Evolutionary conservation across 1,284 basidiomycete genomes (phyloP).

Genomic region (Trichosporon ovoides): DNA sequence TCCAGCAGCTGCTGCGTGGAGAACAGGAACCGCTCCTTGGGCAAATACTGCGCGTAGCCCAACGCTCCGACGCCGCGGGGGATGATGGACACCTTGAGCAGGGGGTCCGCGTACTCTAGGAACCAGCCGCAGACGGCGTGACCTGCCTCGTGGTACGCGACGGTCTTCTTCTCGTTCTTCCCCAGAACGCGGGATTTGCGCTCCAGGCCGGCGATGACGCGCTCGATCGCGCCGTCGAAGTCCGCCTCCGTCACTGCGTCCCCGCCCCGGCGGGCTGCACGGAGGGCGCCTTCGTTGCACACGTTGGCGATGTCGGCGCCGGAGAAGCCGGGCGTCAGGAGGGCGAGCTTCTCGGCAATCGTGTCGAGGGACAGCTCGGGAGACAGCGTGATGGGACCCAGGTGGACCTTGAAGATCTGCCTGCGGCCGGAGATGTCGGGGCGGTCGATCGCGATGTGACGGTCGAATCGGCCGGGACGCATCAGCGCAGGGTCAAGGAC

Average conservation of each 20-base stretch:
- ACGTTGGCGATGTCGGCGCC: conserved; percentile 99
- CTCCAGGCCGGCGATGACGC: conserved; percentile 95
- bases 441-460: conserved; percentile 91
- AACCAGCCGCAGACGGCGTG: conserved; percentile 99
- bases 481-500: conserved; percentile 94
- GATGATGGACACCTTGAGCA: conserved; percentile 98
- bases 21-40: conserved; percentile 91
- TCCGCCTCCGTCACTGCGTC: conserved; percentile 76
- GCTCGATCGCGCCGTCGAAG: conserved; percentile 96
- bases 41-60: conserved; percentile 94
- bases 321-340: conserved; percentile 95
- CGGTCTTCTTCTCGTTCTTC: conserved; percentile 95
- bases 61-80: conserved; percentile 92
- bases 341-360: conserved; percentile 85
- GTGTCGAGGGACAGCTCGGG: conserved; percentile 57
- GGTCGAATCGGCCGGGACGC: conserved; percentile 96
- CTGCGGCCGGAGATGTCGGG: conserved; percentile 90
- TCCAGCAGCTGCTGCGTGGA: conserved; percentile 92
- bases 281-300: conserved; percentile 94
- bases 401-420: conserved; percentile 91
- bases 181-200: conserved; percentile 89
- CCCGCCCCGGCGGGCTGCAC: conserved; percentile 79
- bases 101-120: conserved; percentile 91
- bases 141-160: conserved; percentile 98
- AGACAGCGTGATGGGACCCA: conserved; percentile 73